Conservation (phyloP, 148 eudicot genomes). For the Fagopyrum homotropicum region DNA sequence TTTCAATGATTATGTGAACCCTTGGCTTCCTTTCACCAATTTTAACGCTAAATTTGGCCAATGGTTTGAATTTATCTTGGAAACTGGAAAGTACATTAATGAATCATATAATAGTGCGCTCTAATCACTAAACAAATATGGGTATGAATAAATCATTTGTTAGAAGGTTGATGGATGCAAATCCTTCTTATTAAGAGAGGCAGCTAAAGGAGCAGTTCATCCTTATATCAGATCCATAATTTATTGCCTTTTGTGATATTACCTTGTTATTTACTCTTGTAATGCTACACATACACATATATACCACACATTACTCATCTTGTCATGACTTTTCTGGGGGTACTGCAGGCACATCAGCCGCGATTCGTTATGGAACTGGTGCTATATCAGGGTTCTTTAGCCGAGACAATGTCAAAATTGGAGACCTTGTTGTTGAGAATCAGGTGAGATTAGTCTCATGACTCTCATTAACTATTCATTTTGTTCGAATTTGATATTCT, state of each 20-base stretch:
- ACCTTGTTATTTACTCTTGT: background rate
- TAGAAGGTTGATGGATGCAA: background rate
- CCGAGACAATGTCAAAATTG: slow-evolving; percentile 62
- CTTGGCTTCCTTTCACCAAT: background rate
- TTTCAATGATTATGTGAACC: background rate
- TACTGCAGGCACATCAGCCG: slow-evolving; percentile 69
- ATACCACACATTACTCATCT: too few species aligned
- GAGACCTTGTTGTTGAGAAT: slow-evolving; percentile 62
- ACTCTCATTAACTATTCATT: background rate
- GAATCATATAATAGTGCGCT: background rate
- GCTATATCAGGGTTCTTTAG: slow-evolving; percentile 88
- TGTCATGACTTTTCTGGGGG: background rate
- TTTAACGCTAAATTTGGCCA: background rate
- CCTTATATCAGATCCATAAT: background rate
- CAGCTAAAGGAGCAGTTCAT: background rate
- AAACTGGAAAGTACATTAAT: background rate
- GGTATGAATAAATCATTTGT: background rate
- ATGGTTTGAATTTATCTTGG: background rate
- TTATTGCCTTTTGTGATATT: background rate
- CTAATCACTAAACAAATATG: background rate
- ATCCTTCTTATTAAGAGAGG: background rate
- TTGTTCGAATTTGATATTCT: background rate
- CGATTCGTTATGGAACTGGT: slow-evolving; percentile 88
- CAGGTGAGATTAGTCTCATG: slow-evolving; percentile 39
- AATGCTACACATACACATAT: too few species aligned